Base-by-base conservation (phyloP, 1,284 basidiomycete species). In the Heterobasidion occidentale region DNA sequence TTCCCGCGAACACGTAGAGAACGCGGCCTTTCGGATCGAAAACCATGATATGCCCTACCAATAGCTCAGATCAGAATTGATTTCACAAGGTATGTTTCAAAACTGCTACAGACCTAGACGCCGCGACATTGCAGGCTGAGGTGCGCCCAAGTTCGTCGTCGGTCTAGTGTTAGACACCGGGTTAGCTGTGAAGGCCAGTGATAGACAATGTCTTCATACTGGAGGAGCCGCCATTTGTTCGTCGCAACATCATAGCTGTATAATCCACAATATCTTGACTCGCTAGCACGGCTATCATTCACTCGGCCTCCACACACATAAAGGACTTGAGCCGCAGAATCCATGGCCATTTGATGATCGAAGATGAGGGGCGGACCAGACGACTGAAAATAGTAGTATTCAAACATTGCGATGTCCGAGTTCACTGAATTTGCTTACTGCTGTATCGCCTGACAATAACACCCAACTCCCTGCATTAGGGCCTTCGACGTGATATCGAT, bases 271-370 rank as follows among this genome's bases (percentile, higher is more conserved):
- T 83, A 88, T 59, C 83, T 86, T 46, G 72, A 64, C 1, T 70
- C 66, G 15, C 79, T 73, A 76, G 77, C 79, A 35, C 86, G 77
- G 6, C 78, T 80, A 60, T 88, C 84, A 19, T 86, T 79, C 8
- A 91, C 74, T 9, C 86, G 79, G 2, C 91, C 91, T 9, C 91
- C 91, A 61, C 86, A 89, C 9, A 92, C 81, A 60, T 91, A 93
- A 17, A 94, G 67, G 14, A 84, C 77, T 65, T 90, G 88, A 0
- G 78, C 72, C 15, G 88, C 84, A 33, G 78, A 77, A 63, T 92
- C 90, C 60, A 92, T 81, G 44, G 76, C 83, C 81, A 93, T 88
- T 65, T 90, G 87, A 64, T 92, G 90, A 66, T 92, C 90, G 62
- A 84, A 90, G 53, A 92, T 74, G 38, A 92, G 73, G 1, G 85